Evolutionary conservation across 2,329 filamentous ascomycete species (phyloP), one percentile per base, ranked within the genome.

Genomic region (Immersiporthe knoxdaviesiana): DNA sequence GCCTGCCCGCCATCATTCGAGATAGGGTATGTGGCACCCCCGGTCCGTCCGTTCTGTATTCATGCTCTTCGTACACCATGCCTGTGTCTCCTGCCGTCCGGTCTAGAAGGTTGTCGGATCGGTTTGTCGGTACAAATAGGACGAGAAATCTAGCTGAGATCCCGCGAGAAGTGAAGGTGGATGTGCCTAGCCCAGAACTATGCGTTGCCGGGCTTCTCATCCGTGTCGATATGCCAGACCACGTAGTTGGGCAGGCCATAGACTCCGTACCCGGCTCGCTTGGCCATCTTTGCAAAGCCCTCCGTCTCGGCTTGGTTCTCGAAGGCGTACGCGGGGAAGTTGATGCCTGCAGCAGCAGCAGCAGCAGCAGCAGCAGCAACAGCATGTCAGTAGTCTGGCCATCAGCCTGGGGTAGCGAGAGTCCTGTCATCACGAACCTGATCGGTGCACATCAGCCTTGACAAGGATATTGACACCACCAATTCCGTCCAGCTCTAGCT

Each of bases 241-340:
- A 99, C 91, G 79, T 99, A 99, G 80, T 99, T 99, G 56, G 95
- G 96, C 68, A 99, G 84, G 60, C 96, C 96, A 74, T 93, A 88
- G 35, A 99, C 96, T 76, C 93, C 87, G 79, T 97, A 98, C 59
- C 96, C 96, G 24, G 96, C 96, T 72, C 94, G 87, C 83, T 97
- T 97, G 70, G 96, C 96, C 96, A 99, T 99, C 80, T 97, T 97
- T 50, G 96, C 96, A 77, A 99, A 99, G 8, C 96, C 96, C 82
- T 99, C 96, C 5, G 96, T 99, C 81, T 99, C 96, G 72, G 96
- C 96, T 83, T 99, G 96, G 81, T 99, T 98, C 79, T 99, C 96
- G 78, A 99, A 99, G 3, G 96, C 88, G 77, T 99, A 99, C 78
- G 90, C 90, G 11, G 96, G 96, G 81, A 99, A 99, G 81, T 99